Percentiles rank a stretch among this genome's conserved stretches.
These are phyloP conservation scores for Blastocystis sp. DNA, from an alignment of 352 stramenopile genomes.

Conservation along the genomic window DNA sequence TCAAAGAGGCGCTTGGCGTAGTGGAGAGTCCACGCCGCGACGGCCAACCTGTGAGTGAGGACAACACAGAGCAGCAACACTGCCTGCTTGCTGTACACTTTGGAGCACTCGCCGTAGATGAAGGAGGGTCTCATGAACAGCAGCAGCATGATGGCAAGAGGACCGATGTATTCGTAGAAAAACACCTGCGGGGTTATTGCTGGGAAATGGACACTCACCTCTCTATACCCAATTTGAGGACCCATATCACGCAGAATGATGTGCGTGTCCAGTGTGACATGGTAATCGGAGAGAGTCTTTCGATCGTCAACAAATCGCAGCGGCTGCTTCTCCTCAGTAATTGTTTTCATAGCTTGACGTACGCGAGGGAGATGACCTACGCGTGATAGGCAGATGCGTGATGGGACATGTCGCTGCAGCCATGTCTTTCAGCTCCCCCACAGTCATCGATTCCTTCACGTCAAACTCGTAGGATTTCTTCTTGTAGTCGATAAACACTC, in stretches of 20 bases:
- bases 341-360: constrained; percentile 52
- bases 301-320: constrained; percentile 41
- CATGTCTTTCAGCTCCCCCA: constrained; percentile 27
- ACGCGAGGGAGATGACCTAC: constrained; percentile 46
- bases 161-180: constrained; percentile 81
- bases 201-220: constrained; percentile 8
- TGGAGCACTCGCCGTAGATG: constrained; percentile 76
- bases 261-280: constrained; percentile 35
- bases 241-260: constrained; percentile 78
- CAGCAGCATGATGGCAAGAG: constrained; percentile 80
- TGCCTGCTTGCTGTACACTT: constrained; percentile 74
- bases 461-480: constrained; percentile 61
- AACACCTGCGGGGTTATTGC: constrained; percentile 75
- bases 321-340: constrained; percentile 33
- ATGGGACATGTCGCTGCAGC: neutral
- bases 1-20: constrained; percentile 84
- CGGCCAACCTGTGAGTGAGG: constrained; percentile 55
- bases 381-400: neutral
- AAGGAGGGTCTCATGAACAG: constrained; percentile 78
- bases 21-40: constrained; percentile 79
- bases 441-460: constrained; percentile 49
- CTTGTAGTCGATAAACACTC: constrained; percentile 61
- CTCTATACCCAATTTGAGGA: constrained; percentile 81
- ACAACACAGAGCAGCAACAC: neutral
- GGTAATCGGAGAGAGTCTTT: constrained; percentile 54